Evolutionary conservation across 108 stramenopile species (phyloP), one percentile per base, ranked within the genome.

Genomic region (Seminavis robusta): DNA sequence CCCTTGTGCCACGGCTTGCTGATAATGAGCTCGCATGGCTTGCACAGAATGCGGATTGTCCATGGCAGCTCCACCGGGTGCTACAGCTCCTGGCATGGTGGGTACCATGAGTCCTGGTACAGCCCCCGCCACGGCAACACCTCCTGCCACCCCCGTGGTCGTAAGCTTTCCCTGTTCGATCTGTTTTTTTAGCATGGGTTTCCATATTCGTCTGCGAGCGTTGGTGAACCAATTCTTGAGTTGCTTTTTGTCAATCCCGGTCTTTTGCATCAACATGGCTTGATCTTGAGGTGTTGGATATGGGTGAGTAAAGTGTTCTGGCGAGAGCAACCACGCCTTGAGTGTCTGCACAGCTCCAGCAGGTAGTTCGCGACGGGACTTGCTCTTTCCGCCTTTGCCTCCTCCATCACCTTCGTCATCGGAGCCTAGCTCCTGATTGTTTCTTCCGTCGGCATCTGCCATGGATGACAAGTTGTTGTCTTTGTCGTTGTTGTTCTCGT

Each of bases 221-320:
- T 96, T 96, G 37, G 95, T 96, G 56, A 96, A 96, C 95, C 95
- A 96, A 50, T 96, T 96, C 71, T 96, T 96, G 28, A 96, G 73
- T 63, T 96, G 95, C 66, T 94, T 94, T 63, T 92, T 94, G 56
- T 94, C 93, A 48, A 96, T 94, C 13, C 95, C 93, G 16, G 95
- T 96, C 70, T 88, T 83, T 53, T 89, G 87, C 95, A 93, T 94
- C 36, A 96, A 71, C 85, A 84, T 78, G 21, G 73, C 69, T 57
- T 94, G 95, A 61, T 96, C 92, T 59, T 91, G 90, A 4, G 92
- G 89, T 7, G 92, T 92, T 28, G 92, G 92, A 69, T 93, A 94
- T 3, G 95, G 95, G 67, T 96, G 92, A 21, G 86, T 80, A 51
- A 96, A 92, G 63, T 96, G 92, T 52, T 94, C 90, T 7, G 90